These are phyloP conservation scores for Tylopilus subfusipes DNA, from an alignment of 768 basidiomycete species.

Conservation along the genomic window DNA sequence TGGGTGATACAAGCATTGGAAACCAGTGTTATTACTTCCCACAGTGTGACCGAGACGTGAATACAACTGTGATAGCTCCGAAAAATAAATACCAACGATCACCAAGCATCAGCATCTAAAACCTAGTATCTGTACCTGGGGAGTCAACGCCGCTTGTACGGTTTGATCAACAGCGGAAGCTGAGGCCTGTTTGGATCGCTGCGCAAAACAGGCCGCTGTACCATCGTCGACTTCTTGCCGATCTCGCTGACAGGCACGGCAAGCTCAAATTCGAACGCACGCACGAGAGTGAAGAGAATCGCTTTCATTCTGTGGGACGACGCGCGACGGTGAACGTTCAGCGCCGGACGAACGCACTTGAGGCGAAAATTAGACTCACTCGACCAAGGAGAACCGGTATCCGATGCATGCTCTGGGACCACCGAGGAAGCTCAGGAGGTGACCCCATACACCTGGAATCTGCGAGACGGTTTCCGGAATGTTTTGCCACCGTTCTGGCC, in stretches of 20 bases:
- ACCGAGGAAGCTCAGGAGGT: conserved; percentile 58
- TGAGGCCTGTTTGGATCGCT: conserved; percentile 4
- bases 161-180: conserved; percentile 10
- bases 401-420: conserved; percentile 68
- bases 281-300: conserved; percentile 6
- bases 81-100: neutral
- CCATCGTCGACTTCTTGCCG: neutral
- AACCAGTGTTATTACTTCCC: no score
- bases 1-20: no score
- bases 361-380: conserved; percentile 38
- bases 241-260: conserved; percentile 9
- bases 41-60: no score
- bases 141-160: neutral
- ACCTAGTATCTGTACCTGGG: no score
- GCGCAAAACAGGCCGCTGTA: conserved; percentile 3
- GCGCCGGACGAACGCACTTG: neutral
- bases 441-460: conserved; percentile 61
- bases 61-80: no score
- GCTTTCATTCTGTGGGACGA: conserved; percentile 3
- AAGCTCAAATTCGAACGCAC: conserved; percentile 10
- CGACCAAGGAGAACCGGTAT: conserved; percentile 59
- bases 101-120: neutral
- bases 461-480: conserved; percentile 40
- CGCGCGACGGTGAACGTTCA: neutral
- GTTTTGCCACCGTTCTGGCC: conserved; percentile 63